Evolutionary conservation across 345 rosid species (phyloP).

Genomic region (Syzygium jambos): DNA sequence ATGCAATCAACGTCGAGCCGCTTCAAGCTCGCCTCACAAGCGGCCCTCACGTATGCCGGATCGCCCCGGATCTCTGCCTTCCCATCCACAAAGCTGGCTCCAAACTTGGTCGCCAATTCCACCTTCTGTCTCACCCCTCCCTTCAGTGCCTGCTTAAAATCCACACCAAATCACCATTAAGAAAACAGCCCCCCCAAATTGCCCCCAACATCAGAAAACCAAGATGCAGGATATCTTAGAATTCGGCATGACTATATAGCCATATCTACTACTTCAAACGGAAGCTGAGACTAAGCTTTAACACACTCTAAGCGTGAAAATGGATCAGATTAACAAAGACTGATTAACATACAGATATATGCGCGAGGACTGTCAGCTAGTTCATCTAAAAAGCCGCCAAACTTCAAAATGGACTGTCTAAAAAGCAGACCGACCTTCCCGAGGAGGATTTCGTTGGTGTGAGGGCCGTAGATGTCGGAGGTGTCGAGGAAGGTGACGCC

Average conservation of each 20-base stretch:
- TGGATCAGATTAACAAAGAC: too few relatives aligned
- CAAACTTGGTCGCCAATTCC: constrained; percentile 61
- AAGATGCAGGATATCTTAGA: too few relatives aligned
- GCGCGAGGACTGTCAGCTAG: too few relatives aligned
- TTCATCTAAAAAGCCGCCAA: not conserved
- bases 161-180: not conserved
- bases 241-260: too few relatives aligned
- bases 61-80: constrained; percentile 29
- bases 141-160: constrained; percentile 34
- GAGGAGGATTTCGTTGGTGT: constrained; percentile 41
- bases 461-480: constrained; percentile 35
- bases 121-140: constrained; percentile 42
- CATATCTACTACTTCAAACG: not conserved
- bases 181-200: too few relatives aligned
- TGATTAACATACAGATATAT: too few relatives aligned
- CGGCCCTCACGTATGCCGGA: constrained; percentile 41
- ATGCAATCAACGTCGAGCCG: constrained; percentile 41
- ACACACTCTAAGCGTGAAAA: too few relatives aligned
- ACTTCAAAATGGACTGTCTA: not conserved
- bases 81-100: constrained; percentile 17
- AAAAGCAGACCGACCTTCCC: constrained; percentile 13
- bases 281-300: too few relatives aligned
- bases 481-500: constrained; percentile 47
- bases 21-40: constrained; percentile 57
- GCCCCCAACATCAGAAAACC: too few relatives aligned